Evolutionary conservation across 352 stramenopile species (phyloP), one percentile per base, ranked within the genome.

Genomic region (Phytopythium delawarense): DNA sequence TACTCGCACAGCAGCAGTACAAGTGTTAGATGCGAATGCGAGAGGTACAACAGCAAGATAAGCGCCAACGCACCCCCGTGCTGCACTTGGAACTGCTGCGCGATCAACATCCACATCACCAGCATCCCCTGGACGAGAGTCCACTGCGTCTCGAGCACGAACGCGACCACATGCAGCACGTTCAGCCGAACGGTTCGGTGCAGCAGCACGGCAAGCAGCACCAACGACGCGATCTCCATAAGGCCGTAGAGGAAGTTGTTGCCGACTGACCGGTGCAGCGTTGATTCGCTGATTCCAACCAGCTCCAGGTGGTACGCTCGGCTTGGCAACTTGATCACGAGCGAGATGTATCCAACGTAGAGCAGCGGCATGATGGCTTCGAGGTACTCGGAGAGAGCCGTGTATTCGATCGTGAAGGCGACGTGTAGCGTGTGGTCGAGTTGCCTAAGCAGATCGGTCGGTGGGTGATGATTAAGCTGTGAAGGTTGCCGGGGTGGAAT

Each of bases 401-500:
- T 66, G 48, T 69, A 83, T 56, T 83, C 74, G 35, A 67, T 69
- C 3, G 71, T 72, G 57, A 76, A 79, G 9, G 76, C 12, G 7
- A 59, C 51, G 11, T 59, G 32, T 4, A 75, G 61, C 6, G 61
- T 8, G 7, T 20, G 46, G 28, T 32, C 18, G 28, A 35, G 49
- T 15, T 55, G 49, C 3, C 4, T n/a, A 1, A 55, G 25, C 9
- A 39, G 7, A 12, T 39, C 34, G 34, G 34, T 8, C 34, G 34
- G 34, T 39, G 34, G 1, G 7, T 13, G 34, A 1, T 39, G 34
- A 39, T 12, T 39, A 1, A 12, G 2, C 11, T 39, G 34, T 39
- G 34, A 39, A 1, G 7, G 34, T 8, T 13, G 34, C 5, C 34
- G 34, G 5, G 11, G 34, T 39, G 34, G 34, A 39, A 1, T 39